Evolutionary conservation across 2,329 filamentous ascomycete species (phyloP).

Genomic region (Phyllosticta capitalensis): DNA sequence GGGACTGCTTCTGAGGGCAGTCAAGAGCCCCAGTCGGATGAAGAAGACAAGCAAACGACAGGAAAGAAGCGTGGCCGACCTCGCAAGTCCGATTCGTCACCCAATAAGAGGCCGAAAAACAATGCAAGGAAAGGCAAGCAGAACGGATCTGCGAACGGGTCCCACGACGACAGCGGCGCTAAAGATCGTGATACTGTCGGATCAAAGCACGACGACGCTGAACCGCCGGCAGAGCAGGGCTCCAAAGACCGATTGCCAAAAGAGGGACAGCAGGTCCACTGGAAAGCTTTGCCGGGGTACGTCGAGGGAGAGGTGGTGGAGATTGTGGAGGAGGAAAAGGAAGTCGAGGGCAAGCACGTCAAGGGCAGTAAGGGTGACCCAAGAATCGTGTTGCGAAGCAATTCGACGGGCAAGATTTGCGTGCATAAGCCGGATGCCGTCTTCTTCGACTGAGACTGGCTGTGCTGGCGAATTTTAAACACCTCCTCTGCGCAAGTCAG

Average conservation of each 20-base stretch:
- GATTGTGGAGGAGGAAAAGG: constrained; percentile 31
- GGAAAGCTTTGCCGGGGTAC: constrained; percentile 32
- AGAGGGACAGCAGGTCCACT: constrained; percentile 33
- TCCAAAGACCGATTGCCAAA: constrained; percentile 27
- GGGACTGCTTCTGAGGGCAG: constrained; percentile 12
- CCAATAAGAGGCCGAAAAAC: constrained; percentile 30
- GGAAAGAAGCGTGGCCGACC: constrained; percentile 20
- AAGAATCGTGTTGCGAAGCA: constrained; percentile 32
- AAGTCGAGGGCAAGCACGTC: constrained; percentile 32
- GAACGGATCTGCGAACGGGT: background rate
- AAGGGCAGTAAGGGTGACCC: constrained; percentile 36
- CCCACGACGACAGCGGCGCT: constrained; percentile 9
- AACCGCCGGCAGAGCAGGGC: constrained; percentile 21
- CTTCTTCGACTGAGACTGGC: constrained; percentile 30
- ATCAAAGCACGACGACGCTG: constrained; percentile 20
- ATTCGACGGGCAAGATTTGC: constrained; percentile 30
- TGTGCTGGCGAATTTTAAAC: background rate
- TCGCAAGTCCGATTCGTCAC: constrained; percentile 16
- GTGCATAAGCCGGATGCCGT: constrained; percentile 36
- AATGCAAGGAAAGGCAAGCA: constrained; percentile 16
- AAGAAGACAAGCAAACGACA: background rate
- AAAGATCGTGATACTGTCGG: constrained; percentile 14
- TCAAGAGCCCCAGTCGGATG: background rate
- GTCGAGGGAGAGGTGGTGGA: constrained; percentile 35
- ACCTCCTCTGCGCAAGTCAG: background rate